Base-by-base conservation (phyloP, 2,329 filamentous ascomycete species). In the Dactylellina parvicollis region DNA sequence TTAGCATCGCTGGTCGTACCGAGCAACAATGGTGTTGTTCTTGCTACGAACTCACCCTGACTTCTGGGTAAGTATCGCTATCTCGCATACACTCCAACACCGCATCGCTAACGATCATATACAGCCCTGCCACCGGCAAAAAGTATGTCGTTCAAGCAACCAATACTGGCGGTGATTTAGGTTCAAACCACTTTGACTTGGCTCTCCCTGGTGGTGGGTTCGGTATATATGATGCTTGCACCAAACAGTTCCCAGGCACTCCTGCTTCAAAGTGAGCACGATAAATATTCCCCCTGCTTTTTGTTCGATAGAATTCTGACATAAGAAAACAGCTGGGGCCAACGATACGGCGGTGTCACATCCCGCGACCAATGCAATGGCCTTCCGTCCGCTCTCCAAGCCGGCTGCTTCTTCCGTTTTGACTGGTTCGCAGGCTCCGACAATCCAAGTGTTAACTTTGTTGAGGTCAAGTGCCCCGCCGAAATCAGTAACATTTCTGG, bases 21-120 rank as follows among this genome's bases (percentile, higher is more conserved):
- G 88, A 90, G 79, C 80, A 82, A 0, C 83, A 80, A n/a, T 89
- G 87, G 86, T 90, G 88, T 81, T 90, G 88, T 78, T 85, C 84
- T 54, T 89, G 87, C 80, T 89, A 88, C 77, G 83, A 86, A 79
- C 80, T 88, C 62, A 86, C 85, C 10, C 87, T 88, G 77, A 87
- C 85, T 9, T 76, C 76, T 49, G 76, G 75, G 46, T 57, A 75
- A 9, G 38, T 55, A n/a, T 32, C 18, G 4, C 38, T 5, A 28
- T 2, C 44, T 28, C 8, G 8, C 47, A 4, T 9, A n/a, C 7
- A 36, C 30, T 44, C 9, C 14, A 24, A 3, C 1, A 59, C 52
- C 7, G 8, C 4, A 1, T 36, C 42, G 18, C 54, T 65, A 44
- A 73, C n/a, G 1, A 14, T 3, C 7, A 7, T 54, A 26, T 84